These are phyloP conservation scores for Lentinus polychrous DNA, from an alignment of 1,284 basidiomycete species.

Conservation along the genomic window DNA sequence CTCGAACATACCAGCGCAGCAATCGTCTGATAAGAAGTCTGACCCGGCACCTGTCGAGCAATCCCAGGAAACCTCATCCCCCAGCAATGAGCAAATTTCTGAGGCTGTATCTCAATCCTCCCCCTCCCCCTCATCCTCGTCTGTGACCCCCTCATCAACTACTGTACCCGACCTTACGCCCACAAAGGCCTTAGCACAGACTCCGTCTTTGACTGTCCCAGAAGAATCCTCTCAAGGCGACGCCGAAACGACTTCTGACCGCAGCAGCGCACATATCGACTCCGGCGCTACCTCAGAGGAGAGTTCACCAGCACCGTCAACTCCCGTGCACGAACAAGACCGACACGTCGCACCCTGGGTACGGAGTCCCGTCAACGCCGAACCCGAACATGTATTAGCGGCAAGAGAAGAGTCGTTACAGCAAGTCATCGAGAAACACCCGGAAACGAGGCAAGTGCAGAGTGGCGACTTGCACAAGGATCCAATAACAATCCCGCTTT, in stretches of 20 bases:
- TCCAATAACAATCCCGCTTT: not conserved
- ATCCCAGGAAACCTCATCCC: too few species aligned
- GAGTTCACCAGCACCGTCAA: slow-evolving; percentile 3
- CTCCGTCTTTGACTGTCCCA: too few species aligned
- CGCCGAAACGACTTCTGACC: not conserved
- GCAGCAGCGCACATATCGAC: not conserved
- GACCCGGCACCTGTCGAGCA: not conserved
- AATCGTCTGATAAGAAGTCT: not conserved
- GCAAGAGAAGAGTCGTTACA: not conserved
- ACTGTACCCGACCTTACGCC: too few species aligned
- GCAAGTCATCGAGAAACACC: slow-evolving; percentile 13
- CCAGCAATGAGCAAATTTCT: too few species aligned
- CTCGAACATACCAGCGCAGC: not conserved
- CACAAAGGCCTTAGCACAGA: too few species aligned
- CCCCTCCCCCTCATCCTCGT: too few species aligned
- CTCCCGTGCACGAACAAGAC: not conserved
- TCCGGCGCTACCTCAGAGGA: slow-evolving; percentile 1
- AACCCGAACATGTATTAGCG: too few species aligned
- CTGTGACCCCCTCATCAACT: too few species aligned
- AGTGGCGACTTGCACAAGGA: slow-evolving; percentile 14
- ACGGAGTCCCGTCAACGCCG: too few species aligned
- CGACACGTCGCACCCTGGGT: not conserved
- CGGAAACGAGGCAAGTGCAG: slow-evolving; percentile 15
- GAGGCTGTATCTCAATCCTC: too few species aligned
- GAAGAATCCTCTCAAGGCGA: not conserved